Evolutionary conservation across 108 stramenopile genomes (phyloP).

Genomic region (Discostella pseudostelligera): DNA sequence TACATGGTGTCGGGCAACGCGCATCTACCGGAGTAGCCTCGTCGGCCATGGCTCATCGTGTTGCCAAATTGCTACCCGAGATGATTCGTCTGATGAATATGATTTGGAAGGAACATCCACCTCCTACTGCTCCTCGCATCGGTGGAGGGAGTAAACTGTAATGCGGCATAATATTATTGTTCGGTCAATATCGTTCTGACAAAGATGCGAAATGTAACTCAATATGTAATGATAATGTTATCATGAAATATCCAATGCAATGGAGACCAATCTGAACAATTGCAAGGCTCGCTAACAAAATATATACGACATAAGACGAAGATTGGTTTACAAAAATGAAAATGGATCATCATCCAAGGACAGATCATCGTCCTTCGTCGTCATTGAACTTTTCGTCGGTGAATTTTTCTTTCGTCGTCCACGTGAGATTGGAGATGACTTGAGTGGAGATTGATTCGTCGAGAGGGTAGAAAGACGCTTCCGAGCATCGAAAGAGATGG

Average conservation of each 20-base stretch:
- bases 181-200: too few species aligned
- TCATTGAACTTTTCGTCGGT: conserved; percentile 1
- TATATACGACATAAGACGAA: too few species aligned
- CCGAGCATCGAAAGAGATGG: conserved; percentile 4
- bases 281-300: too few species aligned
- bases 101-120: conserved; percentile 53
- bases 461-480: background rate
- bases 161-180: too few species aligned
- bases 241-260: too few species aligned
- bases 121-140: conserved; percentile 20
- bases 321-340: conserved; percentile 2
- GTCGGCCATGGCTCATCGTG: conserved; percentile 68
- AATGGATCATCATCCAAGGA: conserved; percentile 9
- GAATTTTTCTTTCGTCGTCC: conserved; percentile 12
- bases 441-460: background rate
- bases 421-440: conserved; percentile 4
- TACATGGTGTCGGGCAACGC: conserved; percentile 93
- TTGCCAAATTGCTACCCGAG: conserved; percentile 66
- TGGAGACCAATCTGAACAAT: too few species aligned
- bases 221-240: too few species aligned
- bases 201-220: too few species aligned
- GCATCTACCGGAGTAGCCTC: conserved; percentile 80
- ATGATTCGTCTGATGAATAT: conserved; percentile 55
- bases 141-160: background rate
- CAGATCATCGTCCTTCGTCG: conserved; percentile 1